phyloP scores from a whole-genome alignment of 2,329 filamentous ascomycete species.

The Stemphylium beticola region DNA sequence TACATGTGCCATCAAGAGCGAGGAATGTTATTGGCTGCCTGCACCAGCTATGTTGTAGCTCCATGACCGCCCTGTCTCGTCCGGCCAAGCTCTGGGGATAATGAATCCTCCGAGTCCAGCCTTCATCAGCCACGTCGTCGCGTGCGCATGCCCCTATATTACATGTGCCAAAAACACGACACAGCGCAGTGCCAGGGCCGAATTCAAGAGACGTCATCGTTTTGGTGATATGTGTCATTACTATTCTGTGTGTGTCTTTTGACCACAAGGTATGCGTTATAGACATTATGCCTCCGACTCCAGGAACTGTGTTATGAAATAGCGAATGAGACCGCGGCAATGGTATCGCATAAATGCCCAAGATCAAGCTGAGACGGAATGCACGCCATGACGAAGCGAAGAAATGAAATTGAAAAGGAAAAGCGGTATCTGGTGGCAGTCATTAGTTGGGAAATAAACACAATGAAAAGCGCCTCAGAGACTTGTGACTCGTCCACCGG shows the following conservation, averaged over 20 bases:
- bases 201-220: not conserved
- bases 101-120: constrained; percentile 4
- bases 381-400: constrained; percentile 3
- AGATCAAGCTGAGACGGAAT: constrained; percentile 11
- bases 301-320: not conserved
- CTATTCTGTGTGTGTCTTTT: constrained; percentile 6
- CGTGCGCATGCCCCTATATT: not conserved
- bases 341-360: constrained; percentile 25
- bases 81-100: not conserved
- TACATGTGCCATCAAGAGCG: not conserved
- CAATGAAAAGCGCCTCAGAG: constrained; percentile 31
- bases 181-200: not conserved
- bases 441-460: constrained; percentile 21
- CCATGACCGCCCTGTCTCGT: not conserved
- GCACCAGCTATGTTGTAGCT: not conserved
- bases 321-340: constrained; percentile 11
- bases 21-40: not conserved
- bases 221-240: constrained; percentile 5
- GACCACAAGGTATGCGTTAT: constrained; percentile 8
- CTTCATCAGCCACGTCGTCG: constrained; percentile 8
- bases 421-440: constrained; percentile 14
- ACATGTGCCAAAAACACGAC: not conserved
- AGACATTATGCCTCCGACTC: constrained; percentile 10
- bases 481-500: constrained; percentile 40
- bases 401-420: constrained; percentile 4